Evolutionary conservation across 148 eudicot genomes (phyloP), one percentile per base, ranked within the genome.

Genomic region (Rhododendron henanense): DNA sequence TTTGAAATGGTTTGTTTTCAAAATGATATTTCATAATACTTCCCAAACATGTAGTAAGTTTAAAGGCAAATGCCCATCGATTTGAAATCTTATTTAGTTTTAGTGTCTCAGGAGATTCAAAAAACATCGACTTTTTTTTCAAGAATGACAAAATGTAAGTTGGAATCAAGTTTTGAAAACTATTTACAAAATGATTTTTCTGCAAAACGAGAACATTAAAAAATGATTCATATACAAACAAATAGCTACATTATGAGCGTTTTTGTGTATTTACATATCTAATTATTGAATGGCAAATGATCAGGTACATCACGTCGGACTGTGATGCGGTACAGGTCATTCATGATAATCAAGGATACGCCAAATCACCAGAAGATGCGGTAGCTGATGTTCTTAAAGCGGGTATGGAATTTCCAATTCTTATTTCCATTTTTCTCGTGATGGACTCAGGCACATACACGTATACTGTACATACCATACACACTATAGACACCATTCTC

Each of bases 261-360:
- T 41, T 41, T 41, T 5, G 6, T 23, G 50, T 47, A 59, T 59
- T 21, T 59, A 18, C 5, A 9, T 67, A 5, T 10, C 3, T 25
- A 10, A 65, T 63, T n/a, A 9, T 41, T 65, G 73, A n/a, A n/a
- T 25, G 73, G 10, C 3, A 3, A 93, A 91, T 83, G 47, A 82
- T 85, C 91, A 96, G 99, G 91, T 96, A 96, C 83, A 94, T 96
- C 83, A 89, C 93, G 10, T 96, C 99, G 9, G 99, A 96, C 75
- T 96, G 99, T 86, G 99, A 96, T 86, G 99, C 97, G 1, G 99
- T 96, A 13, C 87, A 92, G 5, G 91, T 92, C 85, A 93, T 96
- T 33, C 88, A 90, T 82, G 96, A 93, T 15, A 83, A 48, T 84
- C 99, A 96, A 87, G 91, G 92, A 37, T 92, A 91, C 82, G 97